Base-by-base conservation (phyloP, 2,329 filamentous ascomycete species). In the Hypoxylon sp. region DNA sequence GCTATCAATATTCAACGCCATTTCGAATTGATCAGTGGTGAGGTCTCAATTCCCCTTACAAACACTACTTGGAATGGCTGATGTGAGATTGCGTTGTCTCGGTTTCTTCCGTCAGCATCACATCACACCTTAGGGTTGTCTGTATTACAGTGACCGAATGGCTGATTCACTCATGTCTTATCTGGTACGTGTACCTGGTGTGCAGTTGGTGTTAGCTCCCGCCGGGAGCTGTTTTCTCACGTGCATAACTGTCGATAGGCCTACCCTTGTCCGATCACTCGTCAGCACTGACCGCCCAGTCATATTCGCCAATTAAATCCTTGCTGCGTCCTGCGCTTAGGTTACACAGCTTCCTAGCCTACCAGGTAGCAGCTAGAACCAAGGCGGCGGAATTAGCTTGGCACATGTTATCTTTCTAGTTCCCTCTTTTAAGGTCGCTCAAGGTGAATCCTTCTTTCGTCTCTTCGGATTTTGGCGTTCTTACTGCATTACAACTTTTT, bases 371-470 rank as follows among this genome's bases (percentile, higher is more conserved):
- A 39, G 14, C 55, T 56, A 59, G 57, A 58, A 69, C 67, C 67
- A 70, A 67, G 67, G 63, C 67, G 19, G 61, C 42, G 66, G 63
- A 67, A 67, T 65, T 44, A 42, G 39, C 57, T 67, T 65, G 57
- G 66, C 67, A 44, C 46, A 66, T 63, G 35, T 56, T 70, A 68
- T 68, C 68, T 68, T 37, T 59, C 48, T 37, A 11, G 29, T 26
- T 48, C 33, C 29, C 37, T 55, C n/a, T 65, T 66, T 46, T 39
- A 67, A 52, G 37, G 47, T 52, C 50, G 60, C 64, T 33, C 60
- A 48, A 56, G 52, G 31, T 44, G 53, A 56, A 48, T 55, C 33
- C 50, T 55, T 55, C 44, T 47, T 57, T 5, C 24, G 11, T 52
- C 33, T 39, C 24, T 42, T 47, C 17, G 37, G 24, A 3, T 47